A percentile compares a stretch with the other conserved stretches of the same genome.
Conservation (phyloP, 2,329 filamentous ascomycete species). For the Aureobasidium sp. region DNA sequence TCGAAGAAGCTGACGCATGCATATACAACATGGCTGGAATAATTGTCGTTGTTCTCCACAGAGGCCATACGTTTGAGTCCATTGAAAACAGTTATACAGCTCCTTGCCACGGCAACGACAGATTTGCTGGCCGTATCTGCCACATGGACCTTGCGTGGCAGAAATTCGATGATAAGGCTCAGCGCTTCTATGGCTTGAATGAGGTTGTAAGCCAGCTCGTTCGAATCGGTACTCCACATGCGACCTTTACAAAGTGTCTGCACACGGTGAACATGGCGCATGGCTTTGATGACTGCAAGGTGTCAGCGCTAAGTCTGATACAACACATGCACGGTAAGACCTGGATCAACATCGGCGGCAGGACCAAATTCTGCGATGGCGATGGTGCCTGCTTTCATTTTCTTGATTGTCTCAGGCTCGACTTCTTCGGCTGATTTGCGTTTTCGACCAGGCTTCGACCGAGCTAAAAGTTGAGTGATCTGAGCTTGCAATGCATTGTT, state of each 20-base stretch:
- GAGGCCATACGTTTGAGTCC: slow-evolving; percentile 23
- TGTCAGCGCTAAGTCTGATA: neutral
- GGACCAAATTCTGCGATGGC: neutral
- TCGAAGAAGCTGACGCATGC: slow-evolving; percentile 19
- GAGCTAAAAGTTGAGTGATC: neutral
- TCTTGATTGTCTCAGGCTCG: neutral
- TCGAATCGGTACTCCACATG: slow-evolving; percentile 17
- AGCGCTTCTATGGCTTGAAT: slow-evolving; percentile 20
- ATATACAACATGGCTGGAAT: slow-evolving; percentile 1
- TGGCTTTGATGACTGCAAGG: slow-evolving; percentile 15
- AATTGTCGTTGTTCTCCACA: neutral
- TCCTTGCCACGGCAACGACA: slow-evolving; percentile 26
- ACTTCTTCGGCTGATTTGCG: neutral
- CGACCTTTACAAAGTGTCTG: slow-evolving; percentile 22
- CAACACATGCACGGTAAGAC: neutral
- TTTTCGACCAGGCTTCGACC: neutral
- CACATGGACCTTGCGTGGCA: slow-evolving; percentile 14
- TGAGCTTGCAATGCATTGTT: slow-evolving; percentile 4
- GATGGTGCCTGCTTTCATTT: neutral
- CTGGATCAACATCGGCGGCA: neutral
- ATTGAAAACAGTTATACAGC: slow-evolving; percentile 32
- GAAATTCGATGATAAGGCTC: slow-evolving; percentile 20
- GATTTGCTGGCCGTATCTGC: slow-evolving; percentile 15
- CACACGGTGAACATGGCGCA: slow-evolving; percentile 25
- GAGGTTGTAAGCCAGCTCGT: slow-evolving; percentile 24